Evolutionary conservation across 225 moss, liverwort and hornwort species (phyloP).

Genomic region (Anthoceros angustus): DNA sequence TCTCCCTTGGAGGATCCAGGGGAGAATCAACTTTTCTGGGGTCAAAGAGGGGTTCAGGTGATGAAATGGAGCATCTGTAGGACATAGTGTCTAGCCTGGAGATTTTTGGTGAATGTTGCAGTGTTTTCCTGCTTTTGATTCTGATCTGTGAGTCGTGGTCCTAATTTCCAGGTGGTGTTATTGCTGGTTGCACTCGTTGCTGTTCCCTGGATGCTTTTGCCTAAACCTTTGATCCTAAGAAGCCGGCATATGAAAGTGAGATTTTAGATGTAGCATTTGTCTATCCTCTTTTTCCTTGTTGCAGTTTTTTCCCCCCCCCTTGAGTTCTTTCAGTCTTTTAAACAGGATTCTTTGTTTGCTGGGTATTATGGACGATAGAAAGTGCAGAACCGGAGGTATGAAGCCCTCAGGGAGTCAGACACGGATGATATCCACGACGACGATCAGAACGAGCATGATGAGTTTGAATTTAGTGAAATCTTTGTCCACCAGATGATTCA

Average conservation of each 20-base stretch:
- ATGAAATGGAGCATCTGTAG: background rate
- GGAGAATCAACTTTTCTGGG: slow-evolving; percentile 66
- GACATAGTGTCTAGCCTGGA: background rate
- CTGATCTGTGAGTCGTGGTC: background rate
- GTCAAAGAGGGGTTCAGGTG: slow-evolving; percentile 58
- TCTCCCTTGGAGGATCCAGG: slow-evolving; percentile 39
- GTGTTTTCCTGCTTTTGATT: background rate
- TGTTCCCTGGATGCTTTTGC: slow-evolving; percentile 91
- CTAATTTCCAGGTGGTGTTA: slow-evolving; percentile 39
- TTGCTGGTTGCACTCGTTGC: slow-evolving; percentile 47
- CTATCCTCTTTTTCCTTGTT: too few relatives aligned
- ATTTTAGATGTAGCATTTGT: too few relatives aligned
- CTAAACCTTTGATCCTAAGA: slow-evolving; percentile 67
- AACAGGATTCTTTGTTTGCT: background rate
- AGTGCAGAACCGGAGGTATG: slow-evolving; percentile 63
- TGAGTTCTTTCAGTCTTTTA: background rate
- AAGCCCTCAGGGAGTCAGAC: slow-evolving; percentile 70
- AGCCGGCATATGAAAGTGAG: slow-evolving; percentile 65
- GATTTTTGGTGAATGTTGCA: background rate
- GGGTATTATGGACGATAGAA: slow-evolving; percentile 21
- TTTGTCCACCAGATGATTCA: slow-evolving; percentile 99
- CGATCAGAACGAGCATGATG: slow-evolving; percentile 73
- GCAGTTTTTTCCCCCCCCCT: background rate
- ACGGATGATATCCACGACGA: slow-evolving; percentile 52
- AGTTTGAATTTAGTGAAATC: slow-evolving; percentile 83